Base-by-base conservation (phyloP, 2,329 filamentous ascomycete genomes). In the Magnaporthiopsis rhizophila region DNA sequence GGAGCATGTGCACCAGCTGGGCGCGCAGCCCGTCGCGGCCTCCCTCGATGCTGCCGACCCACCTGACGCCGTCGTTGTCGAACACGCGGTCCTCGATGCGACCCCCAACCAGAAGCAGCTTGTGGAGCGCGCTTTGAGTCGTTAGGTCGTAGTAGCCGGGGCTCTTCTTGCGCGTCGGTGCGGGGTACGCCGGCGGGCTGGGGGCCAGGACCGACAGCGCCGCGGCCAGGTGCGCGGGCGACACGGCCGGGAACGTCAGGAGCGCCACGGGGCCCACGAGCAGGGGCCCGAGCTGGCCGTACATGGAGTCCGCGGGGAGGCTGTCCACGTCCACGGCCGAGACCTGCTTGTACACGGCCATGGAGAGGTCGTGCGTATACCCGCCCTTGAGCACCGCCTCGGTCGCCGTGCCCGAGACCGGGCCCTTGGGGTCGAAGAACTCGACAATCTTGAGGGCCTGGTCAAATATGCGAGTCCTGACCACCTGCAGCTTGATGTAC, bases 381-480 rank as follows among this genome's bases (percentile, higher is more conserved):
- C 67, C 76, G 13, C 32, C 34, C 30, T 58, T 58, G 21, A 34
- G 32, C 26, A 30, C 32, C 2, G 28, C 56, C 21, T 24, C 61
- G 32, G 57, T 57, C 28, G 62, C 34, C 4, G 58, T 36, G 26
- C 28, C 58, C 30, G 28, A 28, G 45, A n/a, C 9, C 18, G 18
- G 21, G 1, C 7, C 21, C 3, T 53, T 53, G 21, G 28, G 26
- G 73, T 84, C 84, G 73, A 86, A 96, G 77, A 92, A 96, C 73
- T 98, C 94, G 66, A 93, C 88, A 62, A 98, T 85, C 69, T 89
- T 89, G 67, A 98, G 80, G 1, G 94, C 93, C 24, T 91, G 86
- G 69, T 89, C 88, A 74, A 99, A 91, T 72, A 99, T 96, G 72
- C 91, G 90, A 18, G 91, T 95, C 73, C 95, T 89, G 64, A 99